A percentile compares a stretch with the other conserved stretches of the same genome.
Evolutionary conservation across 106 monocot genomes (phyloP).

Genomic region (Gastrodia elata): DNA sequence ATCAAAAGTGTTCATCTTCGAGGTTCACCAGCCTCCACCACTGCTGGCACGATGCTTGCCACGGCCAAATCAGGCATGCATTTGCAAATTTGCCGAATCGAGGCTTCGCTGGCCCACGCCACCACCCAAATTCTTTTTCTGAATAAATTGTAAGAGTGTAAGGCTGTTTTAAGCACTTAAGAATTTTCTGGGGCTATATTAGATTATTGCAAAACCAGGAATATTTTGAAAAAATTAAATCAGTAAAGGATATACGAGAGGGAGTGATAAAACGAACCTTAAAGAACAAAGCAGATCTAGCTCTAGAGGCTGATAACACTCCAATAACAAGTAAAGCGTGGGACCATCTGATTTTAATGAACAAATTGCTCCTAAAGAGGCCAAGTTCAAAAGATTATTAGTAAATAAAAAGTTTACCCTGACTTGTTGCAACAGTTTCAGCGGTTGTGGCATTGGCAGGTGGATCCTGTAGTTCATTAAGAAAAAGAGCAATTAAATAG

Average conservation of each 20-base stretch:
- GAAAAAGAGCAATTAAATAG: not conserved
- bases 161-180: too few species aligned
- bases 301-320: slow-evolving; percentile 64
- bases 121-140: too few species aligned
- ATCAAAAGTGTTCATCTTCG: too few species aligned
- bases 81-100: too few species aligned
- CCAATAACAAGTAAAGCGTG: slow-evolving; percentile 63
- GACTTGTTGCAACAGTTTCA: slow-evolving; percentile 32
- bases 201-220: too few species aligned
- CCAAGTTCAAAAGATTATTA: not conserved
- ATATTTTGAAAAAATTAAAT: too few species aligned
- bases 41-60: too few species aligned
- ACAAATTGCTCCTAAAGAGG: not conserved
- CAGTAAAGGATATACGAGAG: not conserved
- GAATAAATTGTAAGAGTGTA: too few species aligned
- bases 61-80: too few species aligned
- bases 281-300: slow-evolving; percentile 67
- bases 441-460: slow-evolving; percentile 44
- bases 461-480: slow-evolving; percentile 60
- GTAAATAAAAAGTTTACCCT: slow-evolving; percentile 32
- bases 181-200: too few species aligned
- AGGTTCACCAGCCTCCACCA: too few species aligned
- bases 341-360: slow-evolving; percentile 57
- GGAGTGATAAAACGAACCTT: slow-evolving; percentile 39
- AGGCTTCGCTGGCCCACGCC: too few species aligned